Evolutionary conservation across 2,329 filamentous ascomycete genomes (phyloP).

Genomic region (Claviceps sorghi): DNA sequence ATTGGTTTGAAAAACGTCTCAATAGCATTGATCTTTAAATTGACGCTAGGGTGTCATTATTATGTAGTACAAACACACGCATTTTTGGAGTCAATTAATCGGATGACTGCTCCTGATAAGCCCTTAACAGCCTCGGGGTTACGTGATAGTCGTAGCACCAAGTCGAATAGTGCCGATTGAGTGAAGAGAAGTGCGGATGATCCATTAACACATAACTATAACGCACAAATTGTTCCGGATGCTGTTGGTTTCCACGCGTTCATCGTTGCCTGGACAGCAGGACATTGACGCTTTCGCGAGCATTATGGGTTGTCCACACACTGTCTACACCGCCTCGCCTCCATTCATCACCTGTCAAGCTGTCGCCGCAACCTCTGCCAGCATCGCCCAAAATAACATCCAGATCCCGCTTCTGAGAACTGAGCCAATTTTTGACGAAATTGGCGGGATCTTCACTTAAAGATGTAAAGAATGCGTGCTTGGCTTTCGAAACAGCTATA

Average conservation of each 20-base stretch:
- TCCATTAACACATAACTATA: neutral
- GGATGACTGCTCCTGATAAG: neutral
- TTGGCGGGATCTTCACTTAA: slow-evolving; percentile 68
- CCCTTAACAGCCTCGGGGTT: neutral
- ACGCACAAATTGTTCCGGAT: neutral
- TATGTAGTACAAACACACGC: neutral
- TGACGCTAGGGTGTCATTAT: neutral
- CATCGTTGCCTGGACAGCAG: slow-evolving; percentile 39
- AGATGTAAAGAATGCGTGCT: slow-evolving; percentile 72
- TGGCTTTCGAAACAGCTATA: slow-evolving; percentile 71
- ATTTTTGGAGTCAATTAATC: neutral
- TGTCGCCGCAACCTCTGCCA: slow-evolving; percentile 44
- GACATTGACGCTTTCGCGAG: slow-evolving; percentile 48
- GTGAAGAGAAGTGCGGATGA: neutral
- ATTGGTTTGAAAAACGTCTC: neutral
- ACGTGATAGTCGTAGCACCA: neutral
- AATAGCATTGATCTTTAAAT: neutral
- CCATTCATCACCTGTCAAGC: slow-evolving; percentile 51
- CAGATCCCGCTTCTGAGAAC: slow-evolving; percentile 78
- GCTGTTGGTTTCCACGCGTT: neutral
- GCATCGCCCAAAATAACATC: slow-evolving; percentile 79
- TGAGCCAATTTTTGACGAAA: slow-evolving; percentile 79
- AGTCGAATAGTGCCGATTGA: neutral
- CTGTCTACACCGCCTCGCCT: slow-evolving; percentile 41
- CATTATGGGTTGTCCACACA: slow-evolving; percentile 43